Evolutionary conservation across 495 filamentous ascomycete species (phyloP).

Genomic region (Penicillium paradoxum): DNA sequence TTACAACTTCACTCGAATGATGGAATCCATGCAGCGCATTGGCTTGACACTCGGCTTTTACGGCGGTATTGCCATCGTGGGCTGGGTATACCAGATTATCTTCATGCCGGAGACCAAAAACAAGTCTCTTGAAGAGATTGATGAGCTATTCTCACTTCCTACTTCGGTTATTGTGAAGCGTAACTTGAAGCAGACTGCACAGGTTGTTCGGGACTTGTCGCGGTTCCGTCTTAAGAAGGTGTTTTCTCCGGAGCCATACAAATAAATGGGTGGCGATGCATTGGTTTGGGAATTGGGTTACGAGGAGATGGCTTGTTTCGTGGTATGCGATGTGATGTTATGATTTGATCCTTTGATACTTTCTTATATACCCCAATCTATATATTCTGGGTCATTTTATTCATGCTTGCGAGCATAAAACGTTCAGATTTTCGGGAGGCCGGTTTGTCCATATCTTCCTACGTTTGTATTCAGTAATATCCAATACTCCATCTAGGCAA

Average conservation of each 20-base stretch:
- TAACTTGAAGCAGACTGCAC: constrained; percentile 40
- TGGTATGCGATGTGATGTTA: not conserved
- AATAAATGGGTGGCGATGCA: not conserved
- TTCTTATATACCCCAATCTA: not conserved
- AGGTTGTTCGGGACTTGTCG: constrained; percentile 30
- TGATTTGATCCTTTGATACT: not conserved
- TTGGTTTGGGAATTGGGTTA: not conserved
- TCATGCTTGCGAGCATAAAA: too few relatives aligned
- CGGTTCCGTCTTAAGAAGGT: constrained; percentile 31
- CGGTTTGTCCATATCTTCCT: too few relatives aligned
- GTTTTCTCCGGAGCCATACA: constrained; percentile 28
- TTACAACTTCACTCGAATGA: constrained; percentile 59
- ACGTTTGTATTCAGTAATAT: too few relatives aligned
- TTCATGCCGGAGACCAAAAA: constrained; percentile 65
- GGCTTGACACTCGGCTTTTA: constrained; percentile 57
- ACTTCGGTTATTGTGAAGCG: constrained; percentile 50
- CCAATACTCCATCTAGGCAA: too few relatives aligned
- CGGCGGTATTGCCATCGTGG: constrained; percentile 53
- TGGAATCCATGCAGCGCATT: constrained; percentile 50
- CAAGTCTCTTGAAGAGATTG: constrained; percentile 58
- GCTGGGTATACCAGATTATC: constrained; percentile 54
- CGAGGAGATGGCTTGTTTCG: not conserved
- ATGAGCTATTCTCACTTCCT: constrained; percentile 52
- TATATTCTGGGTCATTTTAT: not conserved
- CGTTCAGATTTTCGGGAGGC: too few relatives aligned